Conservation (phyloP, 306 rosid species). For the Canavalia ensiformis region DNA sequence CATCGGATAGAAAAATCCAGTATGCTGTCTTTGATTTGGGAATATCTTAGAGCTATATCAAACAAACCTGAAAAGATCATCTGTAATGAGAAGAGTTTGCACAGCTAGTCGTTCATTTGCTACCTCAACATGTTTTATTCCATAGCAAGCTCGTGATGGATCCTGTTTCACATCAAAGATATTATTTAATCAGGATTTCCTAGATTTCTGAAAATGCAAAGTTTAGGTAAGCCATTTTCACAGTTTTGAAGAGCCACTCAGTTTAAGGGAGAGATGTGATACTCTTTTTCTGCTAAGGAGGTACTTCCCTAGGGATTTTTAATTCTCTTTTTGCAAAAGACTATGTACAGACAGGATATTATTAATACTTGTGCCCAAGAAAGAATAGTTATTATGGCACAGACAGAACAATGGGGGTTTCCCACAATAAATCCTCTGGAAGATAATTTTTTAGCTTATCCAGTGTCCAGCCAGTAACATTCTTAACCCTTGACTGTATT, state of each 20-base stretch:
- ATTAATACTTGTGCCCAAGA: constrained; percentile 17
- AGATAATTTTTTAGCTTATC: constrained; percentile 2
- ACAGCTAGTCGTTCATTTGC: constrained; percentile 96
- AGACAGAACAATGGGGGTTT: background rate
- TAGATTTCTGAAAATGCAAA: constrained; percentile 36
- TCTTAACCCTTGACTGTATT: background rate
- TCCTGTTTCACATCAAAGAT: constrained; percentile 63
- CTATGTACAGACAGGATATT: background rate
- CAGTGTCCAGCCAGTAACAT: constrained; percentile 20
- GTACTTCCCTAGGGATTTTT: background rate
- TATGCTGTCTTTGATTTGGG: background rate
- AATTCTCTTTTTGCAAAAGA: background rate
- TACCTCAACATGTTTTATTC: constrained; percentile 93
- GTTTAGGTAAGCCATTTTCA: constrained; percentile 28
- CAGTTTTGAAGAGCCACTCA: constrained; percentile 11
- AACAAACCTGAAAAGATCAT: constrained; percentile 88
- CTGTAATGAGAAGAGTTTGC: constrained; percentile 87
- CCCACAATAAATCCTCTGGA: constrained; percentile 14
- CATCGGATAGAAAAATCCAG: constrained; percentile 34
- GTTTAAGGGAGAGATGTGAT: background rate
- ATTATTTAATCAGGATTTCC: constrained; percentile 43
- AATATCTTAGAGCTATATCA: constrained; percentile 20
- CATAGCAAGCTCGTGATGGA: constrained; percentile 90
- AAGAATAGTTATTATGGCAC: background rate
- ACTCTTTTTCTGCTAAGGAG: constrained; percentile 1